Conservation (phyloP, 352 stramenopile genomes). For the Aphanomyces invadans region DNA sequence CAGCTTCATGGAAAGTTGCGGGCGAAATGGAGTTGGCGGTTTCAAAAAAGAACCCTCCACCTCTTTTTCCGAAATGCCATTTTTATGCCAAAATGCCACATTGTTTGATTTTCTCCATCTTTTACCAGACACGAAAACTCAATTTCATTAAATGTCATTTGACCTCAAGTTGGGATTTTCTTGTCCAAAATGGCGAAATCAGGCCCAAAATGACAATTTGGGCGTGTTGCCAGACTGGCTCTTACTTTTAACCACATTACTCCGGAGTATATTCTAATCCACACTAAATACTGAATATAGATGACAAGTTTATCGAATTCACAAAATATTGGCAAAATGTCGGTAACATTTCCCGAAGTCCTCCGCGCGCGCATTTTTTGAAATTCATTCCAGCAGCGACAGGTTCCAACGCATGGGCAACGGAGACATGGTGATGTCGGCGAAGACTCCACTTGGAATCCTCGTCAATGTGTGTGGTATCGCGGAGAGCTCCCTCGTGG, state of each 20-base stretch:
- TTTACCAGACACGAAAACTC: neutral
- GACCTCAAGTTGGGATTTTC: neutral
- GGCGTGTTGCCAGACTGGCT: neutral
- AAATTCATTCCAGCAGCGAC: no score
- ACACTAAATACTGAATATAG: no score
- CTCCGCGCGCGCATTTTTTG: no score
- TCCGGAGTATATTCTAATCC: no score
- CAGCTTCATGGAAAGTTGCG: neutral
- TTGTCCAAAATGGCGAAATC: neutral
- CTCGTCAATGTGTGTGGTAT: constrained; percentile 21
- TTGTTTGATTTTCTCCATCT: neutral
- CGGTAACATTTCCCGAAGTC: no score
- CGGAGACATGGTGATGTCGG: neutral
- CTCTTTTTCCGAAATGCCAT: neutral
- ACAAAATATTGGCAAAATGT: no score
- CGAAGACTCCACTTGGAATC: constrained; percentile 10
- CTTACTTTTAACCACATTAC: no score
- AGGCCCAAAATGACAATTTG: neutral
- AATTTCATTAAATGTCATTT: neutral
- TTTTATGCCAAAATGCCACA: neutral
- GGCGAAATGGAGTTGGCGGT: neutral
- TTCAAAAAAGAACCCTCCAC: neutral
- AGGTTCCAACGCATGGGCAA: neutral
- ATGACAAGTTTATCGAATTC: no score
- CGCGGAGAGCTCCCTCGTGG: neutral